Evolutionary conservation across 139 green algal genomes (phyloP).

Genomic region (Ettlia oleoabundans): DNA sequence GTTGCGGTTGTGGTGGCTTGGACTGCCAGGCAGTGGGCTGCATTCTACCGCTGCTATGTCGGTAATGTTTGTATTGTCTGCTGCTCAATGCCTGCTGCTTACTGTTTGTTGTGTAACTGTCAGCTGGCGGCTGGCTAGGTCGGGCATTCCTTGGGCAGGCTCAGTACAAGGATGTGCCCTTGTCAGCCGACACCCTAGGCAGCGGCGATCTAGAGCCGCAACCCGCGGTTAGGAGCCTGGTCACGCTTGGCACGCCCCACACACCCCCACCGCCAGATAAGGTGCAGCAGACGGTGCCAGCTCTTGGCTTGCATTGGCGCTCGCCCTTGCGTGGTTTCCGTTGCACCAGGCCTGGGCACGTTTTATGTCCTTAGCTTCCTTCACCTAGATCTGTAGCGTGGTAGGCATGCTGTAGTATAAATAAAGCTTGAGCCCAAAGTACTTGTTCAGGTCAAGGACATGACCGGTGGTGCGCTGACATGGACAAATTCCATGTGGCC

Average conservation of each 20-base stretch:
- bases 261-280: constrained; percentile 47
- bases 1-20: not conserved
- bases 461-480: constrained; percentile 70
- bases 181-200: constrained; percentile 10
- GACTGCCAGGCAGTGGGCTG: not conserved
- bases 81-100: not conserved
- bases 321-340: not conserved
- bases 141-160: constrained; percentile 60
- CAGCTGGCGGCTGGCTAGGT: constrained; percentile 75
- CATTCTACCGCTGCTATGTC: not conserved
- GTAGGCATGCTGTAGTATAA: too few species aligned
- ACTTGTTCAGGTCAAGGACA: constrained; percentile 47
- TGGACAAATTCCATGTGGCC: constrained; percentile 72
- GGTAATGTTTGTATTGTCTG: not conserved
- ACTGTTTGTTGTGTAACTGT: not conserved
- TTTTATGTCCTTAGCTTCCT: too few species aligned
- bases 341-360: too few species aligned
- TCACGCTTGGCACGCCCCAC: constrained; percentile 77
- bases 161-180: constrained; percentile 17
- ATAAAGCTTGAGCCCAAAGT: too few species aligned
- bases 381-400: too few species aligned
- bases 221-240: constrained; percentile 47
- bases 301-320: not conserved
- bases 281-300: not conserved
- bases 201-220: constrained; percentile 33